Evolutionary conservation across 2,329 filamentous ascomycete genomes (phyloP).

Genomic region (Ascochyta viciae-villosae): DNA sequence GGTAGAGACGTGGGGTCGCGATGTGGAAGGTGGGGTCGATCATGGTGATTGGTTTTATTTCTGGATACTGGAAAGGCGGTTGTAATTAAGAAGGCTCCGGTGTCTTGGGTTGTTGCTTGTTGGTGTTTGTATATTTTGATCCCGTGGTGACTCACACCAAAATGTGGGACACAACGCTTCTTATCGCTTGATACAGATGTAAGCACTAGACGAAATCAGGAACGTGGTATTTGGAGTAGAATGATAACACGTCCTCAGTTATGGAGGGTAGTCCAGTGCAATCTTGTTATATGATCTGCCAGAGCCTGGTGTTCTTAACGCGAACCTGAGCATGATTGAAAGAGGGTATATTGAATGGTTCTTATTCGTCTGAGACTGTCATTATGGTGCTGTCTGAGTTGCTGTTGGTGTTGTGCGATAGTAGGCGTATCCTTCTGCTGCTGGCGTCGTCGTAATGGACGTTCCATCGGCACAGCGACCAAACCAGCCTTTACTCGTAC

Average conservation of each 20-base stretch:
- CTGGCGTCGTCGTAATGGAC: constrained; percentile 35
- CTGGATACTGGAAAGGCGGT: background rate
- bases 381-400: constrained; percentile 27
- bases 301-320: background rate
- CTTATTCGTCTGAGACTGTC: background rate
- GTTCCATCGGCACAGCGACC: constrained; percentile 41
- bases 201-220: constrained; percentile 12
- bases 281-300: background rate
- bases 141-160: constrained; percentile 6
- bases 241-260: background rate
- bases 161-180: background rate
- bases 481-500: constrained; percentile 47
- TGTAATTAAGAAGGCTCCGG: background rate
- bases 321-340: background rate
- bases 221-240: constrained; percentile 4
- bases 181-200: constrained; percentile 1
- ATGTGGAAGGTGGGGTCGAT: constrained; percentile 71
- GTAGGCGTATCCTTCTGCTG: constrained; percentile 34
- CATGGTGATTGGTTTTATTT: constrained; percentile 16
- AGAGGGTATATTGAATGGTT: background rate
- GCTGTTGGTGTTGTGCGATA: constrained; percentile 34
- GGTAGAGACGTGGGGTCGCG: constrained; percentile 59
- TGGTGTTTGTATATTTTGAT: background rate
- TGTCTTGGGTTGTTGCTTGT: too few relatives aligned
- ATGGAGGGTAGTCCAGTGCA: background rate